Evolutionary conservation across 208 protist genomes (phyloP), one percentile per base, ranked within the genome.

Genomic region (Leishmania tropica): DNA sequence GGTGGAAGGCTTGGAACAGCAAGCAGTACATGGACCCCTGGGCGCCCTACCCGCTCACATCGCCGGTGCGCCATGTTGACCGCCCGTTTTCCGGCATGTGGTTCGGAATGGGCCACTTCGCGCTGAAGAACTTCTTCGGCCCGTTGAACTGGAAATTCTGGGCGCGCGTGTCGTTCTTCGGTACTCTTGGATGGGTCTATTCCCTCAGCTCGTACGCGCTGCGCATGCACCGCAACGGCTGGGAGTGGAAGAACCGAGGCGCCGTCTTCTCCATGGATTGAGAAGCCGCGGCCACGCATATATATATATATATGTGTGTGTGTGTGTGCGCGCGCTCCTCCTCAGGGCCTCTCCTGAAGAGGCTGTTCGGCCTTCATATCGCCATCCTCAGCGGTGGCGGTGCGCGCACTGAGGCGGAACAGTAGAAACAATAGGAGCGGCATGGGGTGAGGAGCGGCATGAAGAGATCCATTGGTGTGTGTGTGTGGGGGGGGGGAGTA

Each of bases 221-320:
- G 37, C 93, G 93, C 80, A 96, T 96, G 93, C 88, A 96, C 83
- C 87, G 90, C 77, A 96, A 96, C 81, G 93, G 93, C 37, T 96
- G 93, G 93, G 87, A 96, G 90, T 96, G 93, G 93, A 96, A 96
- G 88, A 96, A 96, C 83, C 90, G 91, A 76, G 90, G 93, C 81
- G 93, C 93, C 42, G 93, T 96, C 67, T 96, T 93, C 85, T 81
- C 91, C 35, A 95, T 96, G 91, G 93, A 96, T 60, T 96, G 92
- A 86, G 62, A 21, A 37, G 28, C 24, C 24, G 7, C 21, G 19
- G n/a, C 42, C 4, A 40, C 24, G 35, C 17, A 17, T 37, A 4
- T 42, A 64, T 31, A 1, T 72, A 24, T 73, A 4, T 81, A 11
- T 42, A 11, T 53, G 28, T 35, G 24, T 53, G 2, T 81, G 35